Conservation (phyloP, 1,284 basidiomycete genomes). For the Megacollybia platyphylla region DNA sequence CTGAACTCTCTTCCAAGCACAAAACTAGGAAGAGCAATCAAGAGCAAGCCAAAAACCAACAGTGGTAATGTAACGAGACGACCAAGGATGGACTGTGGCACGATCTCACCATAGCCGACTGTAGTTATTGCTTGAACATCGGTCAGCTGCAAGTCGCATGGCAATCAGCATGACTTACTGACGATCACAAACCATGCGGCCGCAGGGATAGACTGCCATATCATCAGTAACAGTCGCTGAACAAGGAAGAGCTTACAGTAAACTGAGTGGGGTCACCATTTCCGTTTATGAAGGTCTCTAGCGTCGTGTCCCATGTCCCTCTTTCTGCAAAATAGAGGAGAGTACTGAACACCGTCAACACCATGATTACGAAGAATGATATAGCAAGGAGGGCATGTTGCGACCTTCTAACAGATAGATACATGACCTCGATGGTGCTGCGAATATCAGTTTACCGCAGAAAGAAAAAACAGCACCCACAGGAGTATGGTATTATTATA, state of each 20-base stretch:
- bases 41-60: constrained; percentile 72
- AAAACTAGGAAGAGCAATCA: constrained; percentile 82
- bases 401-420: constrained; percentile 72
- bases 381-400: constrained; percentile 80
- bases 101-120: constrained; percentile 82
- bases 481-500: constrained; percentile 72
- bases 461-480: constrained; percentile 25
- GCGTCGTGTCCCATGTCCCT: constrained; percentile 71
- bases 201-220: constrained; percentile 59
- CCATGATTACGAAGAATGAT: constrained; percentile 81
- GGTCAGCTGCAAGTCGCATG: not conserved
- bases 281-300: constrained; percentile 71
- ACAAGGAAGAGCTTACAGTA: constrained; percentile 26
- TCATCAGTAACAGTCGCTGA: not conserved
- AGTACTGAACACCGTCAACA: constrained; percentile 77
- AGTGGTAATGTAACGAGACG: constrained; percentile 75
- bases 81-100: constrained; percentile 72
- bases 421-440: constrained; percentile 89
- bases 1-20: constrained; percentile 85
- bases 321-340: constrained; percentile 84
- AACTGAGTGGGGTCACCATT: constrained; percentile 76
- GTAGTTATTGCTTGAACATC: constrained; percentile 59
- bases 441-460: constrained; percentile 1
- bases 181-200: constrained; percentile 43
- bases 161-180: constrained; percentile 6